Evolutionary conservation across 2,329 filamentous ascomycete genomes (phyloP).

Genomic region (Alternaria incomplexa): DNA sequence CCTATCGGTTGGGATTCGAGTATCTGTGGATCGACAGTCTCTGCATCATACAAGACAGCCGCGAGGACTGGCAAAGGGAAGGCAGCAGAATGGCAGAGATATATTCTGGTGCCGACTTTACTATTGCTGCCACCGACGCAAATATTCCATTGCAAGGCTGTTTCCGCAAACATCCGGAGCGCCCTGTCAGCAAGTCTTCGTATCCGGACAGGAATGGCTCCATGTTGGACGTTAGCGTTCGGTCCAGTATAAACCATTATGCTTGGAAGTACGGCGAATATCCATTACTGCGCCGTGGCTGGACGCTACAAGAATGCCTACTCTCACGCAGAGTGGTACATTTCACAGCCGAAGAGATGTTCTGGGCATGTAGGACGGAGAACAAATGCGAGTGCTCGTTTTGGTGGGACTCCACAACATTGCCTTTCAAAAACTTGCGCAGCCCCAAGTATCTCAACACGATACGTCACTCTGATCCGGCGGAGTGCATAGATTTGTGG

Average conservation of each 20-base stretch:
- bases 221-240: not conserved
- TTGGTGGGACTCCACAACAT: not conserved
- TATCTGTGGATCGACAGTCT: constrained; percentile 28
- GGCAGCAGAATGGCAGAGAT: constrained; percentile 22
- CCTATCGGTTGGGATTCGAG: constrained; percentile 10
- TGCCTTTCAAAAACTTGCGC: not conserved
- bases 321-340: not conserved
- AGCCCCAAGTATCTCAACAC: not conserved
- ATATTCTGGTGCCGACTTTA: constrained; percentile 18
- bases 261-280: not conserved
- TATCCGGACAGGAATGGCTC: not conserved
- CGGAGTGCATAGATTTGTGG: not conserved
- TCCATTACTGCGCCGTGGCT: constrained; percentile 2
- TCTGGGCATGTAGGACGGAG: constrained; percentile 6
- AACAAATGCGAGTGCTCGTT: not conserved
- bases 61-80: constrained; percentile 22
- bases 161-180: not conserved
- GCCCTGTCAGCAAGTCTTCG: not conserved
- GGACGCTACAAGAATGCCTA: constrained; percentile 9
- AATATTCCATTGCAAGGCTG: not conserved
- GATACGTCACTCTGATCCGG: not conserved
- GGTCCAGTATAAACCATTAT: not conserved
- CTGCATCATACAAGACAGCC: constrained; percentile 23
- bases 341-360: constrained; percentile 3
- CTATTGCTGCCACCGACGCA: constrained; percentile 9